These are phyloP conservation scores for Cercophora sp. DNA, from an alignment of 495 filamentous ascomycete species.

Conservation along the genomic window DNA sequence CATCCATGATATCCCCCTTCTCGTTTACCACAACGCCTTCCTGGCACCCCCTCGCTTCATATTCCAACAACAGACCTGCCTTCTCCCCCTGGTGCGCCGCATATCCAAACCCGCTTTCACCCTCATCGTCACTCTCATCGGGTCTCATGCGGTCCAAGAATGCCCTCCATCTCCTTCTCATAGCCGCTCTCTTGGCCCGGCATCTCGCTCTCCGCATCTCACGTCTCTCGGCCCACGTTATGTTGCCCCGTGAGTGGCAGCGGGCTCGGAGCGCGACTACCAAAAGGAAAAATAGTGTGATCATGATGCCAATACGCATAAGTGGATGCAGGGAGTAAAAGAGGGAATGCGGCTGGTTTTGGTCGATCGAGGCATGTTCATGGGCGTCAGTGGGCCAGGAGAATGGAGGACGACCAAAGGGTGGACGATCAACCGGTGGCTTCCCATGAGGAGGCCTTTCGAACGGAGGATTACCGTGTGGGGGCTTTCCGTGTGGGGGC, in stretches of 20 bases:
- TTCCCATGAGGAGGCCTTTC: too few species aligned
- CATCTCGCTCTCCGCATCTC: not conserved
- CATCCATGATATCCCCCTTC: not conserved
- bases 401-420: too few species aligned
- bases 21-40: too few species aligned
- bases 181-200: not conserved
- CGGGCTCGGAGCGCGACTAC: not conserved
- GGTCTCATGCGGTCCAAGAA: slow-evolving; percentile 1
- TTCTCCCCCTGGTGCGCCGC: too few species aligned
- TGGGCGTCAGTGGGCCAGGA: too few species aligned
- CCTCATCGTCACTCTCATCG: not conserved
- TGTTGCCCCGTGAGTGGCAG: not conserved
- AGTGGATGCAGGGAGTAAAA: too few species aligned
- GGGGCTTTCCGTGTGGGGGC: not conserved
- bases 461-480: not conserved
- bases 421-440: not conserved
- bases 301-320: not conserved
- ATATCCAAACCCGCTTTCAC: too few species aligned
- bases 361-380: too few species aligned
- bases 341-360: too few species aligned
- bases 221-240: slow-evolving; percentile 1
- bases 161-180: slow-evolving; percentile 1
- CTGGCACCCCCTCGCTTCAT: too few species aligned
- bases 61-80: too few species aligned
- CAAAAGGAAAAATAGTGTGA: not conserved